Percentiles rank a stretch among this genome's conserved stretches.
Evolutionary conservation across 208 protist species (phyloP).

Genomic region (Crithidia bombi): DNA sequence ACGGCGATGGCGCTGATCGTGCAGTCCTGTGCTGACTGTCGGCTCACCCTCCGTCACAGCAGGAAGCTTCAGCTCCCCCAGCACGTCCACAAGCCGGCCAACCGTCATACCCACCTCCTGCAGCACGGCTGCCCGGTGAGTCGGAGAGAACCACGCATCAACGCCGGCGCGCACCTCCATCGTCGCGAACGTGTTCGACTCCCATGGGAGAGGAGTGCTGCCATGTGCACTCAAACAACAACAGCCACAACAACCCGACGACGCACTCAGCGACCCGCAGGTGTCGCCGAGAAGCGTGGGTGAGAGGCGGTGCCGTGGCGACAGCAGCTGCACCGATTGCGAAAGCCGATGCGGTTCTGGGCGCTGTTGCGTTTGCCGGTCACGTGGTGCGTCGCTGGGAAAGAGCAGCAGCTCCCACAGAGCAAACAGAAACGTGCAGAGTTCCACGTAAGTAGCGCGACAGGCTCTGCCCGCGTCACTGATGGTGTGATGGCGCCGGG

Average conservation of each 20-base stretch:
- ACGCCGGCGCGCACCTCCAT: not conserved
- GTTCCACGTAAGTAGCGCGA: constrained; percentile 23
- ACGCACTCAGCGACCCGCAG: not conserved
- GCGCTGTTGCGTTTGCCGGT: too few relatives aligned
- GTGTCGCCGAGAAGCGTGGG: not conserved
- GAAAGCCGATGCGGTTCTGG: too few relatives aligned
- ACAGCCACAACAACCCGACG: too few relatives aligned
- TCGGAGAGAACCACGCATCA: not conserved
- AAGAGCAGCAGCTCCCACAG: constrained; percentile 32
- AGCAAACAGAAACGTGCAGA: constrained; percentile 25
- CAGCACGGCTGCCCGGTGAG: not conserved
- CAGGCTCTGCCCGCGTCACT: not conserved
- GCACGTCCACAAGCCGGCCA: not conserved
- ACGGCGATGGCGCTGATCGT: not conserved
- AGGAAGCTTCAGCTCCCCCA: not conserved
- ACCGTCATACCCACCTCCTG: not conserved
- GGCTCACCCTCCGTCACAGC: not conserved
- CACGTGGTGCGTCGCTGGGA: not conserved
- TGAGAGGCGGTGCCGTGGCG: not conserved
- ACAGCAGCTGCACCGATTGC: not conserved
- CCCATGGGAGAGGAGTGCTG: not conserved
- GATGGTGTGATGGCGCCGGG: not conserved
- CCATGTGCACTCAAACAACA: not conserved
- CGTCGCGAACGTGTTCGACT: not conserved
- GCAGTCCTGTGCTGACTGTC: too few relatives aligned